Percentiles rank a stretch among this genome's conserved stretches.
These are phyloP conservation scores for Colletotrichum euphorbiae DNA, from an alignment of 2,329 filamentous ascomycete genomes.

Conservation along the genomic window DNA sequence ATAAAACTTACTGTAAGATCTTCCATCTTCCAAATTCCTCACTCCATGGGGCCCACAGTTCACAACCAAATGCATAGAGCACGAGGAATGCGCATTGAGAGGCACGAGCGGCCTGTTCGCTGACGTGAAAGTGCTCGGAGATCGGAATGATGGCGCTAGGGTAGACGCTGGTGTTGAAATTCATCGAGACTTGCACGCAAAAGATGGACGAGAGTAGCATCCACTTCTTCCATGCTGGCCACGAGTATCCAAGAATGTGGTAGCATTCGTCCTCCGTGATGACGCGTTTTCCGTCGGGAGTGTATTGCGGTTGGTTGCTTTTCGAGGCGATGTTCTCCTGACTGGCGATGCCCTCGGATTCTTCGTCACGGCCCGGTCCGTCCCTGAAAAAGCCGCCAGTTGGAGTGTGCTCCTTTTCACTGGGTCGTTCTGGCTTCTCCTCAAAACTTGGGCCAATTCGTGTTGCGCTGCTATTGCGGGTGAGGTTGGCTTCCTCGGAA, in stretches of 20 bases:
- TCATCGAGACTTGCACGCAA: slow-evolving; percentile 66
- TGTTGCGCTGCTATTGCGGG: slow-evolving; percentile 28
- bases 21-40: slow-evolving; percentile 65
- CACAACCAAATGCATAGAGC: slow-evolving; percentile 61
- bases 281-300: slow-evolving; percentile 50
- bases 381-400: slow-evolving; percentile 19
- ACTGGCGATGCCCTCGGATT: slow-evolving; percentile 12
- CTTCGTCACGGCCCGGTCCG: slow-evolving; percentile 26
- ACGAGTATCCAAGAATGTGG: slow-evolving; percentile 57
- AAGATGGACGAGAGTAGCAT: slow-evolving; percentile 62
- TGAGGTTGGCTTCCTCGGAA: neutral
- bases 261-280: slow-evolving; percentile 62
- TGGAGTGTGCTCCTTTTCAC: neutral
- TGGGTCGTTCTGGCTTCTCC: slow-evolving; percentile 1
- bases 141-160: slow-evolving; percentile 61
- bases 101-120: slow-evolving; percentile 57
- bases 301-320: slow-evolving; percentile 30
- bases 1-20: slow-evolving; percentile 58
- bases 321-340: slow-evolving; percentile 14
- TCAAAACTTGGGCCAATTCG: slow-evolving; percentile 17
- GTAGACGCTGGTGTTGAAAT: slow-evolving; percentile 65
- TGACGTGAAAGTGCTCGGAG: slow-evolving; percentile 57
- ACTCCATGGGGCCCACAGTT: slow-evolving; percentile 66
- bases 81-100: slow-evolving; percentile 63
- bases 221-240: slow-evolving; percentile 63